phyloP scores from a whole-genome alignment of 495 filamentous ascomycete species.

The Daldinia decipiens region DNA sequence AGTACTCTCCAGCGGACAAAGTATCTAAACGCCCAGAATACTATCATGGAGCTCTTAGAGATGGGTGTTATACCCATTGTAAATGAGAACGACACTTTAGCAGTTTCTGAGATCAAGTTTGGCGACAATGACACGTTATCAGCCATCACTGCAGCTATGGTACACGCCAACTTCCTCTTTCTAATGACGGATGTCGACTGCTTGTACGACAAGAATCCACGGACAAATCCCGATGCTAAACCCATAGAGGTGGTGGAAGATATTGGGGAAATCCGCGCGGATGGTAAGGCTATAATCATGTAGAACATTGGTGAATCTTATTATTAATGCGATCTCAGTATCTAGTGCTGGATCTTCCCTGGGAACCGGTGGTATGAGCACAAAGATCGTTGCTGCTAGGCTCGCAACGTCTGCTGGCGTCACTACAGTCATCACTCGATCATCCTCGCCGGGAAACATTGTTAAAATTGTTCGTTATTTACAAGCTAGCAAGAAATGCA shows the following conservation, averaged over 20 bases:
- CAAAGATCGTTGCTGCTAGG: slow-evolving; percentile 94
- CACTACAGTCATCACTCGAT: slow-evolving; percentile 92
- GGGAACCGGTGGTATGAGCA: slow-evolving; percentile 98
- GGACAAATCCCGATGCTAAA: slow-evolving; percentile 82
- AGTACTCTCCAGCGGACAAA: slow-evolving; percentile 72
- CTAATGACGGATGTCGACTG: slow-evolving; percentile 99
- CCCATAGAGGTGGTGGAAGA: slow-evolving; percentile 94
- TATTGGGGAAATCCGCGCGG: slow-evolving; percentile 83
- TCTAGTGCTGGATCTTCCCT: slow-evolving; percentile 87
- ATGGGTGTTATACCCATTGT: slow-evolving; percentile 99
- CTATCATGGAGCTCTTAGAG: slow-evolving; percentile 84
- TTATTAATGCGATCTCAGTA: slow-evolving; percentile 57
- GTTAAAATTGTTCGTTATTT: slow-evolving; percentile 84
- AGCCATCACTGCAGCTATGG: slow-evolving; percentile 96
- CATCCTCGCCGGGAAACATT: slow-evolving; percentile 93
- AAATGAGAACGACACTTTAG: slow-evolving; percentile 97
- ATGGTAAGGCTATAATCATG: slow-evolving; percentile 59
- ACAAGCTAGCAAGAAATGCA: slow-evolving; percentile 64
- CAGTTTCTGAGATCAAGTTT: slow-evolving; percentile 98
- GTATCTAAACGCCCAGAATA: slow-evolving; percentile 97
- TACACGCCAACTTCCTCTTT: slow-evolving; percentile 96
- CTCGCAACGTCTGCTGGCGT: slow-evolving; percentile 95
- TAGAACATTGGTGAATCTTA: background rate
- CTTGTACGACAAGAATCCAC: slow-evolving; percentile 93
- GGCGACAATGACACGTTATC: slow-evolving; percentile 98